Evolutionary conservation across 352 stramenopile species (phyloP).

Genomic region (Globisporangium cystogenes): DNA sequence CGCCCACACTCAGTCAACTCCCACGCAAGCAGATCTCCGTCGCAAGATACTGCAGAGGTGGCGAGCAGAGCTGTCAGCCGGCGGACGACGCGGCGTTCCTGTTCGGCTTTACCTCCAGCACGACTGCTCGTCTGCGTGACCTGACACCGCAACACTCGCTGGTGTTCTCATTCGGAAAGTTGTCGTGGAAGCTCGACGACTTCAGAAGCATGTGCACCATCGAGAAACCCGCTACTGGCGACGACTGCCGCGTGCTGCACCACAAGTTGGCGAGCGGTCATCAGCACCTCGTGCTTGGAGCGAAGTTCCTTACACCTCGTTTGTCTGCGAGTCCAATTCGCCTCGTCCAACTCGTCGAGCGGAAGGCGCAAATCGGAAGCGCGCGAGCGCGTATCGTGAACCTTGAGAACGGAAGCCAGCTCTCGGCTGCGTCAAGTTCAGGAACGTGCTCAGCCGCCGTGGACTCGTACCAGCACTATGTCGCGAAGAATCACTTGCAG

Average conservation of each 20-base stretch:
- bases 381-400: background rate
- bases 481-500: slow-evolving; percentile 24
- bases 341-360: slow-evolving; percentile 36
- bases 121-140: background rate
- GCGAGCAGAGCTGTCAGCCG: background rate
- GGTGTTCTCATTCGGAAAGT: slow-evolving; percentile 24
- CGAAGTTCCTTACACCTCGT: slow-evolving; percentile 17
- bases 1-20: background rate
- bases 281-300: slow-evolving; percentile 24
- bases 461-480: slow-evolving; percentile 25
- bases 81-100: background rate
- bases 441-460: slow-evolving; percentile 5
- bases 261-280: slow-evolving; percentile 19
- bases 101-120: background rate
- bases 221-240: slow-evolving; percentile 8
- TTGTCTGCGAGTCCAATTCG: slow-evolving; percentile 15
- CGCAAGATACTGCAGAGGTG: background rate
- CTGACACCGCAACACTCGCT: slow-evolving; percentile 10
- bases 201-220: slow-evolving; percentile 13
- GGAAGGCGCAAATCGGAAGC: slow-evolving; percentile 9
- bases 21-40: background rate
- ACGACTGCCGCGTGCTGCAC: slow-evolving; percentile 25
- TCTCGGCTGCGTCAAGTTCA: background rate
- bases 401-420: background rate
- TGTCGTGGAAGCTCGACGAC: slow-evolving; percentile 30